Base-by-base conservation (phyloP, 495 filamentous ascomycete species). In the Neurospora sp. region DNA sequence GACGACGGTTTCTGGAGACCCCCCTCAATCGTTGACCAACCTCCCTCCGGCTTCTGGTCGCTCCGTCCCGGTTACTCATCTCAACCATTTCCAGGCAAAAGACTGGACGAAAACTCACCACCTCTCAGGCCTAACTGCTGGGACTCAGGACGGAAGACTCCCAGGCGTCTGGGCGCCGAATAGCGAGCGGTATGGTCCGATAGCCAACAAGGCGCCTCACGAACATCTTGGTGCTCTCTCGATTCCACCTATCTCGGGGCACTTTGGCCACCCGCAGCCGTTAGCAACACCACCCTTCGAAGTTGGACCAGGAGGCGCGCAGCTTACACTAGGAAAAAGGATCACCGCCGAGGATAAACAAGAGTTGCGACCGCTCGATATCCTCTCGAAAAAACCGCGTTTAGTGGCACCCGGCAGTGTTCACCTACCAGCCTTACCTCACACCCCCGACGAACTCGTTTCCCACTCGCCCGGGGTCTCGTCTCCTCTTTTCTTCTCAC, bases 401-500 rank as follows among this genome's bases (percentile, higher is more conserved):
- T 77, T 78, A 12, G 42, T 76, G 20, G 68, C 71, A 8, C 78
- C 82, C 22, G 76, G 80, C 39, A 70, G 68, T 70, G 73, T 81
- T 69, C 68, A 72, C 11, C 75, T 78, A 35, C 78, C 78, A 35
- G 69, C 77, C 31, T 70, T 77, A n/a, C 77, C 77, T n/a, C 74
- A 69, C 5, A 53, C 72, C 40, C 70, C 74, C 16, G 46, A 11
- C 22, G 73, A 75, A 12, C 39, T 71, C 40, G 74, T 80, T 0
- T 86, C 85, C 53, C 39, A 39, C n/a, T 39, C 44, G 20, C 39
- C 72, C 2, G 71, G 44, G 12, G 68, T 75, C 22, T 74, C 83
- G 0, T 89, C 85, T 6, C 88, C 89, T 5, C 80, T 89, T 6
- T 91, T 90, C 83, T 89, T 89, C 78, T 88, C 88, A 9, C 82